Conservation (phyloP, 2,329 filamentous ascomycete genomes). For the Fusarium tjaetaba region DNA sequence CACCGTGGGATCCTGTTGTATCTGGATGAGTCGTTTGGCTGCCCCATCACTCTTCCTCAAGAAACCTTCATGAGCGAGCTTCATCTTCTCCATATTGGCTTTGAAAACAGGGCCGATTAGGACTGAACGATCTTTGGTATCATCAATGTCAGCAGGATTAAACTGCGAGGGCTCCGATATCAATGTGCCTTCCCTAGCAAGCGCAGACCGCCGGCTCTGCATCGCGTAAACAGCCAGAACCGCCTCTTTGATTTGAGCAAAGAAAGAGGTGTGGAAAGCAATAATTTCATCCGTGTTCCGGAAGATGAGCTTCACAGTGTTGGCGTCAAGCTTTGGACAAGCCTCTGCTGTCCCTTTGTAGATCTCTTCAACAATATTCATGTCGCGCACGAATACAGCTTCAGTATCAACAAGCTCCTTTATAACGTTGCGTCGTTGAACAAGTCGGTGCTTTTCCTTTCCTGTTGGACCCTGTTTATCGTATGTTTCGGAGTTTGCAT, state of each 20-base stretch:
- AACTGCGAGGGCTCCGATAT: constrained; percentile 54
- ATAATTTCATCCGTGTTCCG: constrained; percentile 93
- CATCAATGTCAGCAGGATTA: constrained; percentile 55
- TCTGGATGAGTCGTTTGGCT: constrained; percentile 68
- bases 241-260: constrained; percentile 82
- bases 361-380: constrained; percentile 97
- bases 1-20: constrained; percentile 71
- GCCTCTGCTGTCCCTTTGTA: constrained; percentile 93
- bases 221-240: constrained; percentile 83
- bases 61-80: constrained; percentile 68
- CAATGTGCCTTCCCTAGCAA: constrained; percentile 55
- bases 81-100: constrained; percentile 68
- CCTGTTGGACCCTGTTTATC: constrained; percentile 56
- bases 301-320: constrained; percentile 91
- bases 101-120: constrained; percentile 64
- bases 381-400: constrained; percentile 88
- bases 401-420: constrained; percentile 95
- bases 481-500: constrained; percentile 46
- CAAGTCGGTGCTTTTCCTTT: constrained; percentile 75
- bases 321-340: constrained; percentile 79
- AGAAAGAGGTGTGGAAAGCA: constrained; percentile 82
- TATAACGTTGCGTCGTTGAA: constrained; percentile 83
- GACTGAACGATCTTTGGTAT: constrained; percentile 63
- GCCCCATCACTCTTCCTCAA: constrained; percentile 71
- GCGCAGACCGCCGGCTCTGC: constrained; percentile 56